Conservation (phyloP, 306 rosid species). For the Arachis stenosperma region DNA sequence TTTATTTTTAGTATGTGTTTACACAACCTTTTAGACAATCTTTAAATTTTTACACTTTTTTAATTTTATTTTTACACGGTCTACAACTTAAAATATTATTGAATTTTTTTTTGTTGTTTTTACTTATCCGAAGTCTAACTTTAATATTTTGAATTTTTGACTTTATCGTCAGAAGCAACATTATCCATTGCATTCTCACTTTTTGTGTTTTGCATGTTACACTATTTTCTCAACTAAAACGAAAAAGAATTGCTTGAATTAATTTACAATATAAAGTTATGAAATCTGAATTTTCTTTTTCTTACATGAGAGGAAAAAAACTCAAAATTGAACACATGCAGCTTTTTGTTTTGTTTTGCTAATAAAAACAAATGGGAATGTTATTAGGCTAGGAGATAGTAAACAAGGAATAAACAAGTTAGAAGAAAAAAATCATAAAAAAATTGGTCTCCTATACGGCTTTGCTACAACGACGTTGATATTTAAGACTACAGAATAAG, state of each 20-base stretch:
- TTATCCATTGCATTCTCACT: background rate
- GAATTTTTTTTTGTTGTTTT: too few species aligned
- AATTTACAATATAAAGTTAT: background rate
- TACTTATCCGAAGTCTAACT: too few species aligned
- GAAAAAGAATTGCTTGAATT: background rate
- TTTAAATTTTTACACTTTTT: too few species aligned
- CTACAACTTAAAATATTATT: too few species aligned
- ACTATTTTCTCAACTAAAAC: background rate
- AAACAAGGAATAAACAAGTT: background rate
- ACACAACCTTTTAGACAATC: too few species aligned
- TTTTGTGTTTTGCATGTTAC: background rate
- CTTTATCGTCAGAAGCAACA: background rate
- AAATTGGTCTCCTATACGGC: slow-evolving; percentile 26
- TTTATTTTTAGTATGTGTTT: too few species aligned
- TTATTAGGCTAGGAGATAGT: background rate
- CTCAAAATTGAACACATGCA: background rate
- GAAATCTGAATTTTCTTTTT: background rate
- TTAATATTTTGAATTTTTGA: background rate
- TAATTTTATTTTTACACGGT: too few species aligned
- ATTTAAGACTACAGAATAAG: background rate
- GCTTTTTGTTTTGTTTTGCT: background rate
- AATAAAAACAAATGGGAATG: background rate
- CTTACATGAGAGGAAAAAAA: background rate
- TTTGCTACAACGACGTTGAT: slow-evolving; percentile 34
- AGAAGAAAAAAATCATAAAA: background rate